These are phyloP conservation scores for Tilletiopsis washingtonensis DNA, from an alignment of 1,284 basidiomycete genomes.

Conservation along the genomic window DNA sequence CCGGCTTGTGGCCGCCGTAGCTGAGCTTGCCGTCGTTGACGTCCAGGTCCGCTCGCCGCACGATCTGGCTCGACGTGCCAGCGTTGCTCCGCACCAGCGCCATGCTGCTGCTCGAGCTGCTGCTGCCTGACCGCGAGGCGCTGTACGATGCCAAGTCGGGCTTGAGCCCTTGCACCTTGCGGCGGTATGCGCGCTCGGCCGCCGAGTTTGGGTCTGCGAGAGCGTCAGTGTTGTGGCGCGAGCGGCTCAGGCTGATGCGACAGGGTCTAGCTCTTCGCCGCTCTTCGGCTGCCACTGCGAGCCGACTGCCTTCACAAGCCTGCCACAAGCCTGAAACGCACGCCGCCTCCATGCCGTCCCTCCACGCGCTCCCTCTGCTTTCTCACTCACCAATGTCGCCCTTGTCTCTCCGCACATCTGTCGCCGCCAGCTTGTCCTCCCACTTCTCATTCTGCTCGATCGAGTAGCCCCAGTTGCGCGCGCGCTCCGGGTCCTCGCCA, in stretches of 20 bases:
- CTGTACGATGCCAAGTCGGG: too few relatives aligned
- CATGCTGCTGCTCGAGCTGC: too few relatives aligned
- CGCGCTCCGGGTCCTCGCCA: constrained; percentile 64
- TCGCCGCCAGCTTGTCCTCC: constrained; percentile 76
- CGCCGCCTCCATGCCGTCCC: background rate
- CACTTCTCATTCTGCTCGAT: constrained; percentile 90
- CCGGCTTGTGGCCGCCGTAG: constrained; percentile 88
- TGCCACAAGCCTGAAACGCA: too few relatives aligned
- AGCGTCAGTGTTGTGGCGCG: background rate
- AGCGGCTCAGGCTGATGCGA: too few relatives aligned
- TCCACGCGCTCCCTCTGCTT: background rate
- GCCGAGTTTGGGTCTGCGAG: constrained; percentile 76
- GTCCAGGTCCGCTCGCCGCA: constrained; percentile 4
- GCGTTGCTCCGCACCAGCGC: background rate
- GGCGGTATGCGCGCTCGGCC: constrained; percentile 80
- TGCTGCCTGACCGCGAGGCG: too few relatives aligned
- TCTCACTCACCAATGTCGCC: constrained; percentile 63
- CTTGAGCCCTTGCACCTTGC: constrained; percentile 75
- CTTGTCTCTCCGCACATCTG: constrained; percentile 66
- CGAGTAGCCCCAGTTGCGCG: constrained; percentile 86
- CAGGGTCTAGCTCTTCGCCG: too few relatives aligned
- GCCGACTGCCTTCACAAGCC: background rate
- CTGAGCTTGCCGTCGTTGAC: constrained; percentile 55
- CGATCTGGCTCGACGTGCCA: background rate
- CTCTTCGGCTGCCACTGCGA: background rate